Evolutionary conservation across 2,329 filamentous ascomycete species (phyloP), one percentile per base, ranked within the genome.

Genomic region (Colletotrichum orbiculare): DNA sequence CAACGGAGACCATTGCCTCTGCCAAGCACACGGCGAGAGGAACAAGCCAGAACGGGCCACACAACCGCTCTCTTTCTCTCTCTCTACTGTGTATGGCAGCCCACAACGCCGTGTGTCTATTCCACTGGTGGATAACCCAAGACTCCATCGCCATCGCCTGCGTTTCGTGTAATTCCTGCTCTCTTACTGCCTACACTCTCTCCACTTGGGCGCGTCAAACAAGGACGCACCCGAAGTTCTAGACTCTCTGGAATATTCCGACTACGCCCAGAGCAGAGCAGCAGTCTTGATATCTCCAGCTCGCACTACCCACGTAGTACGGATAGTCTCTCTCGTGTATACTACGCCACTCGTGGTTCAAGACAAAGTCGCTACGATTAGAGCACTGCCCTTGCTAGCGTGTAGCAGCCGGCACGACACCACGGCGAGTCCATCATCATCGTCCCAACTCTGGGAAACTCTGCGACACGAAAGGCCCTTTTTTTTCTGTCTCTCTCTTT

Each of bases 391-490:
- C 49, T 25, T 15, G 11, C 38, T 60, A 39, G 55, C 48, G 55
- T 49, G 42, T 64, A 49, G 55, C 60, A 48, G 42, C 25, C 7
- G 42, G 13, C 43, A 33, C 10, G 5, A 41, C 54, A 48, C 54
- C 41, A 43, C 43, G 47, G 47, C 49, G 4, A 25, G 38, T 25
- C 45, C 37, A 60, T 52, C 25, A 45, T 60, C 56, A 54, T 60
- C 61, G 39, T 64, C 61, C 34, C 56, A 60, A 50, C 43, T 64
- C 50, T 60, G 39, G 25, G 61, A 60, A 64, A 64, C 56, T 50
- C 56, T 55, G 39, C 38, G 34, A 54, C 61, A 54, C 61, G 43
- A 54, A 60, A 38, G 47, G 55, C 45, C 49, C 33, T 41, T 64
- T 41, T 42, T 17, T 17, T 17, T 17, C 17, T 17, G 17, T 17